phyloP scores from a whole-genome alignment of 108 stramenopile genomes.

The Skeletonema potamos region DNA sequence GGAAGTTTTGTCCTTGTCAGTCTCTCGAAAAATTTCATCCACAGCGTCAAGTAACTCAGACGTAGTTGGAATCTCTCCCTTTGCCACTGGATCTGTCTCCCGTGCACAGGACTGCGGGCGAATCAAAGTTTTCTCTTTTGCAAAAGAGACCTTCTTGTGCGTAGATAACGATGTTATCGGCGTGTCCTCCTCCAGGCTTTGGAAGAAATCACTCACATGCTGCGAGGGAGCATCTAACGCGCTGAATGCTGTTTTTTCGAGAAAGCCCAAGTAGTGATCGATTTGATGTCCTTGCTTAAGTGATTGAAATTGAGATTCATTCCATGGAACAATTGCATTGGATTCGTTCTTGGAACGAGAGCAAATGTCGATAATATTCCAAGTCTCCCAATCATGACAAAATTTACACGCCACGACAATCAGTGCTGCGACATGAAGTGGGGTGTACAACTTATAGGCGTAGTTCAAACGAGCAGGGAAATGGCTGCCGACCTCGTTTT shows the following conservation, averaged over 20 bases:
- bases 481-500: background rate
- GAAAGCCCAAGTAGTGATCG: slow-evolving; percentile 48
- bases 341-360: background rate
- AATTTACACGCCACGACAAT: slow-evolving; percentile 61
- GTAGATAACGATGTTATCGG: background rate
- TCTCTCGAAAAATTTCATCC: background rate
- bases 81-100: background rate
- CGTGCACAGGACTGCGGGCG: background rate
- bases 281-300: slow-evolving; percentile 47
- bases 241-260: slow-evolving; percentile 44
- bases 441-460: slow-evolving; percentile 34
- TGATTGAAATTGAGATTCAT: slow-evolving; percentile 40
- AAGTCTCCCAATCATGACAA: slow-evolving; percentile 52
- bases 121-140: background rate
- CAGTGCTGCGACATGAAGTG: slow-evolving; percentile 49
- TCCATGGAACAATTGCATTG: slow-evolving; percentile 42
- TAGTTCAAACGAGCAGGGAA: slow-evolving; percentile 2
- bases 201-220: slow-evolving; percentile 20
- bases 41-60: background rate
- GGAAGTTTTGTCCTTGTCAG: background rate
- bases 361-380: slow-evolving; percentile 31
- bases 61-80: background rate
- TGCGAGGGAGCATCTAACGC: slow-evolving; percentile 2
- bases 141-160: background rate
- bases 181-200: slow-evolving; percentile 5